phyloP scores from a whole-genome alignment of 2,329 filamentous ascomycete species.

The Epichloe hybrida region DNA sequence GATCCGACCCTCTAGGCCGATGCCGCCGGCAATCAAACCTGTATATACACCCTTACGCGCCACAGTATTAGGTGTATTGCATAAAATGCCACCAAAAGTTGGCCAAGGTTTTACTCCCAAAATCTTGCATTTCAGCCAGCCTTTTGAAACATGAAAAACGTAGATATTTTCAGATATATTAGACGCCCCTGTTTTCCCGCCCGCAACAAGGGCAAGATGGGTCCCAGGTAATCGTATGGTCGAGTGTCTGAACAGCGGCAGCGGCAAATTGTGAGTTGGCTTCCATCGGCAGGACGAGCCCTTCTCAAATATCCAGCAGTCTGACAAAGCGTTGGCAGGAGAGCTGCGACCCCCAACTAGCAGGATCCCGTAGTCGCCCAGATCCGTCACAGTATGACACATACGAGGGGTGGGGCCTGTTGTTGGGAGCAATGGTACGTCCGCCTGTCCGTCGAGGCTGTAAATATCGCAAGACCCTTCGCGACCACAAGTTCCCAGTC shows the following conservation, averaged over 20 bases:
- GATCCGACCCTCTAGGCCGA: constrained; percentile 50
- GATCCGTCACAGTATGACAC: constrained; percentile 62
- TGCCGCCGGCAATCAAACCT: constrained; percentile 62
- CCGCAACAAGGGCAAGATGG: constrained; percentile 41
- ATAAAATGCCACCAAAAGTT: constrained; percentile 31
- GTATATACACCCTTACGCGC: constrained; percentile 20
- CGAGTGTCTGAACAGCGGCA: constrained; percentile 64
- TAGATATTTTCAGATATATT: constrained; percentile 37
- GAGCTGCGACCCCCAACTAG: constrained; percentile 69
- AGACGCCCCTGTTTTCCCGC: constrained; percentile 42
- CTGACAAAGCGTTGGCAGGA: constrained; percentile 51
- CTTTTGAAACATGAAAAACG: constrained; percentile 33
- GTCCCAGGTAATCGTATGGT: constrained; percentile 38
- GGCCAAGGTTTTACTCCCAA: constrained; percentile 20
- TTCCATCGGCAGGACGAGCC: constrained; percentile 42
- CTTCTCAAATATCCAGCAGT: constrained; percentile 62
- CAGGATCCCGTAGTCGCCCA: constrained; percentile 45
- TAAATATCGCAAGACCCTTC: constrained; percentile 40
- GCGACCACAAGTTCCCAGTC: constrained; percentile 29
- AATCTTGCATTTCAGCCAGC: constrained; percentile 33
- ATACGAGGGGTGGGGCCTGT: constrained; percentile 34
- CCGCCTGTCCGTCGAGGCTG: constrained; percentile 8
- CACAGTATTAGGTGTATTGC: constrained; percentile 13
- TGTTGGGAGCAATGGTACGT: constrained; percentile 14
- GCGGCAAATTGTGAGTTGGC: constrained; percentile 49